Evolutionary conservation across 2,329 filamentous ascomycete genomes (phyloP), one percentile per base, ranked within the genome.

Genomic region (Diplocarpon rosae): DNA sequence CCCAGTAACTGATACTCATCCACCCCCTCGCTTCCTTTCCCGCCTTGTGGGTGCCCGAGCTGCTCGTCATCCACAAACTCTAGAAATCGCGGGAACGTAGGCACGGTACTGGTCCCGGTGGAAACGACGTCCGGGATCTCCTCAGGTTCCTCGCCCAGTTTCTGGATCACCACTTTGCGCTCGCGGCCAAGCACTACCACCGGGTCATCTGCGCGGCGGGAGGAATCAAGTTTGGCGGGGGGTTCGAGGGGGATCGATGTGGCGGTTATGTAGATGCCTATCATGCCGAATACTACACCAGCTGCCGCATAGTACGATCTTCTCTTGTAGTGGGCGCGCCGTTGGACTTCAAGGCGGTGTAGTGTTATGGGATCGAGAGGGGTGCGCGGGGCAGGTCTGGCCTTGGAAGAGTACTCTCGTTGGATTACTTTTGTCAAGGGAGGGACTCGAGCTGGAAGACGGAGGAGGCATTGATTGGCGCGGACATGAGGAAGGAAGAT

Each of bases 1-100:
- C 92, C 92, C 6, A 96, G 75, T 0, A 96, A 73, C 16, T 87
- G 89, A 63, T 95, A 96, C 57, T 95, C 83, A 57, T 64, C 72
- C 48, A 67, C 35, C 45, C 54, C 50, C n/a, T 29, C 35, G 14
- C 37, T 36, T 11, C 39, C 49, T 16, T 43, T 20, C 9, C 37
- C 51, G 2, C 30, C 38, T n/a, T 48, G 43, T 7, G 39, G 39
- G 28, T 41, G 39, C 10, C 39, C 39, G 12, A 33, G 12, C 13
- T 38, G 49, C 27, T 49, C 49, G 32, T 54, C 48, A 37, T 60
- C 57, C 8, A 46, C 48, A 29, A 59, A 59, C n/a, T 55, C 52
- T 15, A 60, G 17, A 3, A 57, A 34, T 16, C 53, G 39, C 2
- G 60, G 59, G 36, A 62, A 62, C 11, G 50, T 55, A n/a, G 59